A percentile compares a stretch with the other conserved stretches of the same genome.
phyloP scores from a whole-genome alignment of 768 basidiomycete genomes.

The Neoboletus magnificus region DNA sequence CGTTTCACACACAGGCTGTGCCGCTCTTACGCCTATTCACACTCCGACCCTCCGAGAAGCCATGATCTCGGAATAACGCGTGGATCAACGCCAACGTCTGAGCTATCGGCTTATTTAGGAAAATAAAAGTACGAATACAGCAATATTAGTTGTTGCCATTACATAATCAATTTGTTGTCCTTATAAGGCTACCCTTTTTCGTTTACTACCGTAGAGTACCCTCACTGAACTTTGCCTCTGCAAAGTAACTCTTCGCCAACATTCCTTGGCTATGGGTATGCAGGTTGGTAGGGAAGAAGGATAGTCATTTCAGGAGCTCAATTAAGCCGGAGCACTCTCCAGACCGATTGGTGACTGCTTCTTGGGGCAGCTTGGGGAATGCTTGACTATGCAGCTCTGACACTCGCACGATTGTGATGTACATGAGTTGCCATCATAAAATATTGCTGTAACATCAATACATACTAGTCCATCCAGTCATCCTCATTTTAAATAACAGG shows the following conservation, averaged over 20 bases:
- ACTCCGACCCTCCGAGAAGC: too few species aligned
- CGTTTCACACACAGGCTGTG: too few species aligned
- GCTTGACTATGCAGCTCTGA: slow-evolving; percentile 78
- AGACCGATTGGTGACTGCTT: slow-evolving; percentile 37
- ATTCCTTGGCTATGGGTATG: slow-evolving; percentile 51
- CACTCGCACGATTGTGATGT: slow-evolving; percentile 27
- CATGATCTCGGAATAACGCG: too few species aligned
- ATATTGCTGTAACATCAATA: neutral
- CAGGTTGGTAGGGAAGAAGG: slow-evolving; percentile 43
- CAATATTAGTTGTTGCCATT: neutral
- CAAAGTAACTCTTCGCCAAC: slow-evolving; percentile 56
- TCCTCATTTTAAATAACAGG: neutral
- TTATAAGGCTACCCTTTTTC: neutral
- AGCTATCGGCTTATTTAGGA: too few species aligned
- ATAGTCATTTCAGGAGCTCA: slow-evolving; percentile 43
- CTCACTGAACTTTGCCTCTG: slow-evolving; percentile 29
- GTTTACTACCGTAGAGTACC: slow-evolving; percentile 10
- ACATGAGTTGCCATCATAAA: too few species aligned
- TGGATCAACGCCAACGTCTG: too few species aligned
- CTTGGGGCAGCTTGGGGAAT: slow-evolving; percentile 43
- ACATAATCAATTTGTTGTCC: neutral
- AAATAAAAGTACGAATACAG: too few species aligned
- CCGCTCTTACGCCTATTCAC: too few species aligned
- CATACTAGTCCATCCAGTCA: neutral
- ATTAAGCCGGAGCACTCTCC: slow-evolving; percentile 79